Evolutionary conservation across 345 rosid genomes (phyloP).

Genomic region (Gossypium bickii): DNA sequence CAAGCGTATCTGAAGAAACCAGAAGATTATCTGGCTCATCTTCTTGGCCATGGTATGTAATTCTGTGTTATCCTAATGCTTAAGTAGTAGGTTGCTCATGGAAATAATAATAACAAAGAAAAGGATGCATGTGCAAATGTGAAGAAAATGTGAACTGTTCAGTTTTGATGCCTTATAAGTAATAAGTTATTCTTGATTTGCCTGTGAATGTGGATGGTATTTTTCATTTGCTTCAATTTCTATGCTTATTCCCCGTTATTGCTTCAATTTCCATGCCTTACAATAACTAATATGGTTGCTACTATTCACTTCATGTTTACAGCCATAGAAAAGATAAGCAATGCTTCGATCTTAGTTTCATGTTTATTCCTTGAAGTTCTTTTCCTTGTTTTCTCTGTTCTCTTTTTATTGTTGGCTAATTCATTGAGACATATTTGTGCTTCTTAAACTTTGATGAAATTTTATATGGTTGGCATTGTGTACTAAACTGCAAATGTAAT

Average conservation of each 20-base stretch:
- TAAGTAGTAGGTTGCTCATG: not conserved
- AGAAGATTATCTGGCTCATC: slow-evolving; percentile 93
- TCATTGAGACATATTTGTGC: not conserved
- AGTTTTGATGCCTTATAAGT: not conserved
- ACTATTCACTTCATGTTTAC: not conserved
- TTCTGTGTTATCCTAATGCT: slow-evolving; percentile 8
- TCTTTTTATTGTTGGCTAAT: slow-evolving; percentile 1
- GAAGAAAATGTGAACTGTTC: not conserved
- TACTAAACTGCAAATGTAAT: slow-evolving; percentile 17
- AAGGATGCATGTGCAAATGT: not conserved
- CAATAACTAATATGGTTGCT: not conserved
- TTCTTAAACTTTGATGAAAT: not conserved
- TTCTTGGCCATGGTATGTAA: slow-evolving; percentile 81
- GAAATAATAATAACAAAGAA: not conserved
- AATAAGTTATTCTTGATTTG: not conserved
- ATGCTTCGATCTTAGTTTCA: slow-evolving; percentile 1
- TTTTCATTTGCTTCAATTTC: slow-evolving; percentile 5
- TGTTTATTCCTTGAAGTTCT: not conserved
- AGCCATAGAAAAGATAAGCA: not conserved
- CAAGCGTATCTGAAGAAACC: slow-evolving; percentile 84
- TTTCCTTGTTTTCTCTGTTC: not conserved
- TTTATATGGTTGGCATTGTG: slow-evolving; percentile 1
- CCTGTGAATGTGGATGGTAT: not conserved
- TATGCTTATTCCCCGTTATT: not conserved
- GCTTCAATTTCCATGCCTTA: not conserved